Conservation (phyloP, 345 rosid genomes). For the Lagerstroemia speciosa region DNA sequence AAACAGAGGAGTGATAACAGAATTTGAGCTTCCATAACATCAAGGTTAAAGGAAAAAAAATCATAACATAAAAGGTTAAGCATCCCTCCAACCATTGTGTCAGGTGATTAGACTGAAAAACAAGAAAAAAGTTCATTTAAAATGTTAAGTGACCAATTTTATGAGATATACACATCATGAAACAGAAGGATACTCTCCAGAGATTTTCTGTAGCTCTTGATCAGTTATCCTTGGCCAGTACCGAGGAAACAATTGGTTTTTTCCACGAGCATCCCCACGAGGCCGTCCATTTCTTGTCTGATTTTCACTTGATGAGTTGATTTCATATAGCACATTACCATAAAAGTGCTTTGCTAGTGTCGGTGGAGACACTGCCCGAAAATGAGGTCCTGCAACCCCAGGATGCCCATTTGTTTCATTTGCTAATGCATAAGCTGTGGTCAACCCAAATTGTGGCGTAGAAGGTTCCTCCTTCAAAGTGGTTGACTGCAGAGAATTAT, state of each 20-base stretch:
- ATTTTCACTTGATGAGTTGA: slow-evolving; percentile 38
- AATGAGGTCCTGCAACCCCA: slow-evolving; percentile 34
- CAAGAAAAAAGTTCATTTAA: neutral
- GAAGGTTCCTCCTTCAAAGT: slow-evolving; percentile 48
- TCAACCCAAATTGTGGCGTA: slow-evolving; percentile 34
- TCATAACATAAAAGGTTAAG: neutral
- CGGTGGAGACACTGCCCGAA: slow-evolving; percentile 34
- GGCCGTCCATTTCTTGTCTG: slow-evolving; percentile 47
- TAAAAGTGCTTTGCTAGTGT: slow-evolving; percentile 33
- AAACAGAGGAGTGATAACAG: slow-evolving; percentile 71
- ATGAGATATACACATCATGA: neutral
- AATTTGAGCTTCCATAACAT: slow-evolving; percentile 58
- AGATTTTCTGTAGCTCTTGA: slow-evolving; percentile 56
- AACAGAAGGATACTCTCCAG: slow-evolving; percentile 85
- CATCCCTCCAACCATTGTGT: neutral
- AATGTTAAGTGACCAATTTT: slow-evolving; percentile 9
- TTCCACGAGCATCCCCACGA: slow-evolving; percentile 56
- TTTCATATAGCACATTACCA: slow-evolving; percentile 41
- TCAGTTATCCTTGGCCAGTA: slow-evolving; percentile 78
- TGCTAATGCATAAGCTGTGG: slow-evolving; percentile 32
- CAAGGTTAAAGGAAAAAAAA: slow-evolving; percentile 29
- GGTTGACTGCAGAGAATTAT: slow-evolving; percentile 30
- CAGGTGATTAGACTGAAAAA: neutral
- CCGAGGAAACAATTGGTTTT: slow-evolving; percentile 61
- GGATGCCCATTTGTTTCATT: slow-evolving; percentile 50